Base-by-base conservation (phyloP, 1,284 basidiomycete species). In the Tausonia pullulans region DNA sequence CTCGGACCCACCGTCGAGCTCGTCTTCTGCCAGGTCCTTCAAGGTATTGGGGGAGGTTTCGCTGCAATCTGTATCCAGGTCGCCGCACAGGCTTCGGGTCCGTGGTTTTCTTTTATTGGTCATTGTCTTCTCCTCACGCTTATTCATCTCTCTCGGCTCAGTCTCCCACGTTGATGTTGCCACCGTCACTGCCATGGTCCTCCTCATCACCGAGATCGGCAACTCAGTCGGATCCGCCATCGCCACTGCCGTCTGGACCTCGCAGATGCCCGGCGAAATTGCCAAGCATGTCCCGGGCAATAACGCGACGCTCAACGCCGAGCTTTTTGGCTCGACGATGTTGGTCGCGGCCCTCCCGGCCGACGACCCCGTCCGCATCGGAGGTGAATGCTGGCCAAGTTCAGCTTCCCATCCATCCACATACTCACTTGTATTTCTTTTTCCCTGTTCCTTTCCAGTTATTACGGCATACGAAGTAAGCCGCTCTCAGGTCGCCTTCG, bases 91-190 rank as follows among this genome's bases (percentile, higher is more conserved):
- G 88, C 87, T 3, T 79, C 27, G 27, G 27, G 27, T 27, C 27
- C 27, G 27, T 27, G 27, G 27, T 27, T 27, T 27, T 27, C 27
- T 27, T 27, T 27, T 27, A 27, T 27, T 27, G 27, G 27, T 27
- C 27, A 27, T 27, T 27, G 27, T 27, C 27, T 2, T 27, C 27
- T 27, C 27, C 27, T 27, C 27, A 27, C 27, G 27, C 27, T 27
- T 27, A 27, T 27, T 27, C 27, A 27, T 27, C 27, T 27, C 27
- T 27, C 27, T 27, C 27, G 27, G 27, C 27, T 27, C 83, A 9
- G 88, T 90, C 2, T 78, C 84, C 0, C 88, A 89, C 72, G 74
- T 77, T 43, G 88, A 92, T 69, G 84, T 92, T 27, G 90, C 88
- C 0, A 84, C 86, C 69, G 86, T 87, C 62, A 92, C 87, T 4